Evolutionary conservation across 2,329 filamentous ascomycete genomes (phyloP), one percentile per base, ranked within the genome.

Genomic region (Blastomyces emzantsi): DNA sequence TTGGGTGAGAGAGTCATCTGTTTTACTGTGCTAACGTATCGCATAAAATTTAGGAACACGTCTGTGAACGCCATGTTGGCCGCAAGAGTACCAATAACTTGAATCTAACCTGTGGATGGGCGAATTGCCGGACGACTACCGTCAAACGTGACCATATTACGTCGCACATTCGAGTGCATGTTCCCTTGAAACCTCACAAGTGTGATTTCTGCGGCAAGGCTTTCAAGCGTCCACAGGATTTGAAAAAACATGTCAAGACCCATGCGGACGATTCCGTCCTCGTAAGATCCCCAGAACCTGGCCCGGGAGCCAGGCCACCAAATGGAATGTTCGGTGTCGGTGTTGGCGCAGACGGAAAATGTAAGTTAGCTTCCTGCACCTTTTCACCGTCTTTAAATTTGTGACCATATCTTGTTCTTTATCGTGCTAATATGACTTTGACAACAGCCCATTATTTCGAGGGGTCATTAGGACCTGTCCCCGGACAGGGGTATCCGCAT

Each of bases 241-340:
- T 99, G 72, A 97, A 99, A 86, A 99, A 99, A 82, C 94, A 99
- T 76, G 92, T 97, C 78, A 99, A 97, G 87, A 97, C 93, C 4
- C 93, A 97, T 74, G 93, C 93, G 70, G 93, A 97, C 73, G 93
- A 97, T 78, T 95, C 92, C 52, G 90, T 96, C 51, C 81, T 85
- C 66, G 81, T 85, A 66, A 82, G 84, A 70, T 87, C 85, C 55
- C 85, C 85, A 3, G 84, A 86, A 70, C 83, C 85, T 33, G 82
- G 81, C 69, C 72, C 75, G 61, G 72, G 74, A 52, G 71, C 78
- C 66, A 75, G 77, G 62, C 75, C 76, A 49, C 75, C 75, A 1
- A 75, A 77, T 64, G 74, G 77, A 67, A 75, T 77, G 71, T 77
- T 75, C 67, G 72, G 72, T 33, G 68, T 71, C 54, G 64, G 62